These are phyloP conservation scores for Calophaca sinica DNA, from an alignment of 306 rosid genomes.

Conservation along the genomic window DNA sequence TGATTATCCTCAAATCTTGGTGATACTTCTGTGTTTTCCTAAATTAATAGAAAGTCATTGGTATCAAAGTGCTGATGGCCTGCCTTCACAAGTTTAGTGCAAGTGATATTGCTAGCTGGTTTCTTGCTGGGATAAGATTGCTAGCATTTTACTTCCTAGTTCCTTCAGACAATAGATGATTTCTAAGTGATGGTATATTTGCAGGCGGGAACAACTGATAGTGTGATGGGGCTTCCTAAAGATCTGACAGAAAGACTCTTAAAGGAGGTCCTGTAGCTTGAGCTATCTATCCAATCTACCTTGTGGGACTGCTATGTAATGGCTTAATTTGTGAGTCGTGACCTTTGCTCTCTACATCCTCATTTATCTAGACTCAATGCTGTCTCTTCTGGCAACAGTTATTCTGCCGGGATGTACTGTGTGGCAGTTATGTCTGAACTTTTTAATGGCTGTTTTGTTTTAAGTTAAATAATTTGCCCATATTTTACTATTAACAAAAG, in stretches of 20 bases:
- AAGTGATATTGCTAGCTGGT: constrained; percentile 28
- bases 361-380: constrained; percentile 23
- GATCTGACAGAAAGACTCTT: constrained; percentile 75
- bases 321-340: constrained; percentile 23
- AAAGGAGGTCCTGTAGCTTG: constrained; percentile 66
- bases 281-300: constrained; percentile 22
- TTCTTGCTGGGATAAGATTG: constrained; percentile 17
- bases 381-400: constrained; percentile 32
- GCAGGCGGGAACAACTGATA: constrained; percentile 95
- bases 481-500: constrained; percentile 12
- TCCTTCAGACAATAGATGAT: not conserved
- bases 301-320: constrained; percentile 27
- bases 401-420: constrained; percentile 31
- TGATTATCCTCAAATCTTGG: constrained; percentile 21
- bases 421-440: constrained; percentile 25
- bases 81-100: constrained; percentile 24
- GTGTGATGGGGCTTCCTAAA: constrained; percentile 98
- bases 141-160: constrained; percentile 12
- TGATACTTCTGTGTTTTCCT: constrained; percentile 16
- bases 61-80: constrained; percentile 6
- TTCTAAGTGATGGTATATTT: constrained; percentile 45
- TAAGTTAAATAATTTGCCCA: not conserved
- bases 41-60: constrained; percentile 16
- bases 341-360: not conserved
- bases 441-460: not conserved